Base-by-base conservation (phyloP, 2,329 filamentous ascomycete species). In the Phaeoacremonium minimum region DNA sequence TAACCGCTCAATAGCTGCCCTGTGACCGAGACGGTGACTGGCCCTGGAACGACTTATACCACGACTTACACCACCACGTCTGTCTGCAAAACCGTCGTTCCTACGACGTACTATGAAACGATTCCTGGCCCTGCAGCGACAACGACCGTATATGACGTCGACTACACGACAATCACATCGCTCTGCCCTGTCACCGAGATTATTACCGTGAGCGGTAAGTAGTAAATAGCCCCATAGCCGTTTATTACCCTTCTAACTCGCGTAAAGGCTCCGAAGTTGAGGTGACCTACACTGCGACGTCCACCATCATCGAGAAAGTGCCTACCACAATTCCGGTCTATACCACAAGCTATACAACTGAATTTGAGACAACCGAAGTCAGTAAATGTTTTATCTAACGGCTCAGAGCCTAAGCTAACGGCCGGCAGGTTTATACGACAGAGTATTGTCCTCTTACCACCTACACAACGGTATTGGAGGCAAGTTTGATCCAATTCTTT, bases 111-210 rank as follows among this genome's bases (percentile, higher is more conserved):
- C 47, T 57, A 18, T 51, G 56, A 28, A 58, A 58, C 16, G 40
- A 57, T 36, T 52, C 58, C 43, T 51, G 61, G 44, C 60, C 61
- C 4, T 15, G 46, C 47, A 0, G 52, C 50, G 6, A 61, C 63
- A 14, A 51, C 54, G 14, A 57, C 61, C 7, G 69, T 63, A 4
- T 40, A 55, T 15, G 56, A 58, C 11, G 54, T 66, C 7, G 55
- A 55, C 14, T 65, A 68, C 47, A 58, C 51, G 7, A 72, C 68
- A 6, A 36, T 62, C 22, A 73, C 68, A 12, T 60, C 56, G 13
- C 52, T 70, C 12, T 68, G 64, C 50, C 64, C 67, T 7, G 48
- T 72, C 12, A 72, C 67, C 2, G 56, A 66, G 46, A 65, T 64
- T 32, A 63, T 61, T 50, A 67, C 63, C 3, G 36, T 70, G 4